phyloP scores from a whole-genome alignment of 169 alveolate genomes.

The Plasmodium vinckei region DNA sequence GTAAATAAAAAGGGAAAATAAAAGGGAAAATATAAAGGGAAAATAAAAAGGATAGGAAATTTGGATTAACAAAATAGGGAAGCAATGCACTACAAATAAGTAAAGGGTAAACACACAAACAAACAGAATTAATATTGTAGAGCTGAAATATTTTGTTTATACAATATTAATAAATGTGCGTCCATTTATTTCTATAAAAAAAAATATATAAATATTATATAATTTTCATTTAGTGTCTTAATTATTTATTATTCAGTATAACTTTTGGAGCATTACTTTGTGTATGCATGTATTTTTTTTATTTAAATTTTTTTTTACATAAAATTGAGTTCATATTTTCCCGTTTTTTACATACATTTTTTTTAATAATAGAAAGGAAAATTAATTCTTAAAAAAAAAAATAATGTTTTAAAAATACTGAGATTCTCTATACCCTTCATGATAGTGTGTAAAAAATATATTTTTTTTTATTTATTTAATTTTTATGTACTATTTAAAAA shows the following conservation, averaged over 20 bases:
- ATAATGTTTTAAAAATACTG: too few relatives aligned
- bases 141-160: not conserved
- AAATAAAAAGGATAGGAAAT: not conserved
- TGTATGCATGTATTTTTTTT: constrained; percentile 1
- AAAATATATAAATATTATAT: not conserved
- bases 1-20: not conserved
- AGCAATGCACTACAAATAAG: too few relatives aligned
- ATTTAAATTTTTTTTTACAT: not conserved
- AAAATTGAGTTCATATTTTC: too few relatives aligned
- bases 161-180: not conserved
- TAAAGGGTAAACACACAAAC: not conserved
- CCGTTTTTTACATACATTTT: too few relatives aligned
- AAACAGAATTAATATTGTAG: constrained; percentile 40
- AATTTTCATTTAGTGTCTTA: not conserved
- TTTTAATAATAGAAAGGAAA: too few relatives aligned
- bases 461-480: not conserved
- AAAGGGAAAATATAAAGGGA: not conserved
- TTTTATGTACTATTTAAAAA: not conserved
- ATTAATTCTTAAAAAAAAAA: too few relatives aligned
- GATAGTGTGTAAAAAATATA: not conserved
- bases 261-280: not conserved
- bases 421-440: not conserved
- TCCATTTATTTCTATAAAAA: constrained; percentile 33
- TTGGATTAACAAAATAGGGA: too few relatives aligned
- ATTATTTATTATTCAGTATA: too few relatives aligned